A percentile compares a stretch with the other conserved stretches of the same genome.
Evolutionary conservation across 345 rosid genomes (phyloP).

Genomic region (Hypericum perforatum): DNA sequence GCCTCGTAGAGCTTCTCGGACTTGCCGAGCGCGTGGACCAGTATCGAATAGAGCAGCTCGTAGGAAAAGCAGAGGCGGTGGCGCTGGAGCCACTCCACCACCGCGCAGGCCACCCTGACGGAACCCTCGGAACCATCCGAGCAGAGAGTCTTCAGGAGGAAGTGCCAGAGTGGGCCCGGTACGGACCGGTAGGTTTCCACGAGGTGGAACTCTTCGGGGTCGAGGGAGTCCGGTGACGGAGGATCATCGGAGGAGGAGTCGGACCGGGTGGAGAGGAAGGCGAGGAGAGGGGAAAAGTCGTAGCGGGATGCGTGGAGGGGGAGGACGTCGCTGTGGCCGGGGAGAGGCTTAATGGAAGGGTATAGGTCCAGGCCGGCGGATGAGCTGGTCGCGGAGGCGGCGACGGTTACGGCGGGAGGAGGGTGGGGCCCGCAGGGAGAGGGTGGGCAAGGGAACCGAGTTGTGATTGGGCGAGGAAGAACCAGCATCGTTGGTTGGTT

Average conservation of each 20-base stretch:
- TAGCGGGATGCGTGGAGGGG: slow-evolving; percentile 45
- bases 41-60: slow-evolving; percentile 84
- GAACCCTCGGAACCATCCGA: slow-evolving; percentile 36
- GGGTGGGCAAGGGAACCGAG: slow-evolving; percentile 32
- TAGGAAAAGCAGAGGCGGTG: slow-evolving; percentile 93
- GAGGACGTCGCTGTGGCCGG: slow-evolving; percentile 28
- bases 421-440: slow-evolving; percentile 32
- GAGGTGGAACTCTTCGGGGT: slow-evolving; percentile 51
- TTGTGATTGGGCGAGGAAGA: slow-evolving; percentile 37
- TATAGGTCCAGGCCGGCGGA: slow-evolving; percentile 25
- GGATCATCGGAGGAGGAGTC: slow-evolving; percentile 10
- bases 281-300: slow-evolving; percentile 81
- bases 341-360: slow-evolving; percentile 11
- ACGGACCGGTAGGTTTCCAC: slow-evolving; percentile 77
- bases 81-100: slow-evolving; percentile 78
- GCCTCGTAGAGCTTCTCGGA: slow-evolving; percentile 92
- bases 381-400: slow-evolving; percentile 25
- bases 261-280: slow-evolving; percentile 36
- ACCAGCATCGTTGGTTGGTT: slow-evolving; percentile 23
- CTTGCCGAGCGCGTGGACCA: slow-evolving; percentile 87
- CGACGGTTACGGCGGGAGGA: slow-evolving; percentile 26
- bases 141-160: slow-evolving; percentile 54
- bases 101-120: slow-evolving; percentile 52
- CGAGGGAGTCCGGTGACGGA: slow-evolving; percentile 37
- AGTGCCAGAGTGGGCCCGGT: slow-evolving; percentile 90